These are phyloP conservation scores for Chlorophyllum brunneum DNA, from an alignment of 768 basidiomycete species.

Conservation along the genomic window DNA sequence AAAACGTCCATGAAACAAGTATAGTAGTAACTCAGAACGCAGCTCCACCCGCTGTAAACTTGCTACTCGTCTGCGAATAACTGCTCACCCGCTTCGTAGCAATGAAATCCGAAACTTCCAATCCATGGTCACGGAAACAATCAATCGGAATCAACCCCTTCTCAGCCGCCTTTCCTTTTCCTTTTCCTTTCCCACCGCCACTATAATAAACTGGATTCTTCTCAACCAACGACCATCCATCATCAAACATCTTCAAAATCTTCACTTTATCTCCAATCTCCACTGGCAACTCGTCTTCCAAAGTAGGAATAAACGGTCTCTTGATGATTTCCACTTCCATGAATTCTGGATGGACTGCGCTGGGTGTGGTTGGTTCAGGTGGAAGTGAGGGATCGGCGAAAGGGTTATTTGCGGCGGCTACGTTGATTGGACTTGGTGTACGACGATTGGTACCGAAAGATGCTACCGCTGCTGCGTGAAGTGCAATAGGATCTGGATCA, in stretches of 20 bases:
- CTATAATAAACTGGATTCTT: conserved; percentile 24
- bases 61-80: conserved; percentile 1
- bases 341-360: conserved; percentile 22
- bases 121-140: conserved; percentile 41
- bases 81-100: conserved; percentile 13
- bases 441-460: neutral
- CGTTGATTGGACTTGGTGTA: neutral
- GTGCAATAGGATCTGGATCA: conserved; percentile 5
- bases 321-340: conserved; percentile 44
- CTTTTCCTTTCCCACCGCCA: conserved; percentile 17
- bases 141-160: conserved; percentile 67
- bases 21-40: neutral
- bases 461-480: conserved; percentile 24
- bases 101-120: conserved; percentile 10
- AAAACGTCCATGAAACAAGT: neutral
- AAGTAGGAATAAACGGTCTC: conserved; percentile 52
- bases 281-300: conserved; percentile 59
- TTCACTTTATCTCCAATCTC: conserved; percentile 46
- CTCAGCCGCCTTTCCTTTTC: conserved; percentile 21
- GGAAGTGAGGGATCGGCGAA: conserved; percentile 21
- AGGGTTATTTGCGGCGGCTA: conserved; percentile 14
- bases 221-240: conserved; percentile 69
- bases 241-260: conserved; percentile 55
- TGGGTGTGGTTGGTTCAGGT: conserved; percentile 10
- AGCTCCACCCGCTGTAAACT: neutral